Conservation (phyloP, 164 flowering plant species). For the Magnolia officinalis region DNA sequence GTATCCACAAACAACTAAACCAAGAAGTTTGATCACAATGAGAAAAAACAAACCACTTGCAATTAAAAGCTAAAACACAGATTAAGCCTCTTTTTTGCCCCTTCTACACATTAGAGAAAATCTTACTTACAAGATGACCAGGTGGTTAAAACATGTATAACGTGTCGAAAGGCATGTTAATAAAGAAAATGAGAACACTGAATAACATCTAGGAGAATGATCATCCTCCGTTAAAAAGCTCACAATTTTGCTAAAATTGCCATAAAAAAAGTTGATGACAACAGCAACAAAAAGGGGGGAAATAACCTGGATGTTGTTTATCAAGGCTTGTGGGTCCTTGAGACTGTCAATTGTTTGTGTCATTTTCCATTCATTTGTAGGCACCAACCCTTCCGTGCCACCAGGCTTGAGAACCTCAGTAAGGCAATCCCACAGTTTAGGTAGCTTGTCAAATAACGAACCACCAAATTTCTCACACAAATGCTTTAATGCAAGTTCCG, state of each 20-base stretch:
- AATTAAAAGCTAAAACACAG: too few relatives aligned
- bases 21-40: too few relatives aligned
- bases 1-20: too few relatives aligned
- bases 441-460: conserved; percentile 75
- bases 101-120: too few relatives aligned
- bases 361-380: conserved; percentile 36
- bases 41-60: too few relatives aligned
- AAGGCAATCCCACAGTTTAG: conserved; percentile 92
- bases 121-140: too few relatives aligned
- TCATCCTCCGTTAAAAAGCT: not conserved
- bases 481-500: conserved; percentile 80
- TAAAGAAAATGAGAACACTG: too few relatives aligned
- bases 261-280: not conserved
- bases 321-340: conserved; percentile 82
- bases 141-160: too few relatives aligned
- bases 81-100: too few relatives aligned
- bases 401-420: conserved; percentile 81
- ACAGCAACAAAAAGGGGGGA: not conserved
- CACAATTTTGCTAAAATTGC: not conserved
- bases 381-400: conserved; percentile 19
- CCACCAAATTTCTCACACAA: conserved; percentile 77
- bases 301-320: conserved; percentile 88
- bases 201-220: not conserved
- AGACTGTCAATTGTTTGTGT: conserved; percentile 39
- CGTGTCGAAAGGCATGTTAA: too few relatives aligned